These are phyloP conservation scores for Mycogone perniciosa DNA, from an alignment of 2,329 filamentous ascomycete genomes.

Conservation along the genomic window DNA sequence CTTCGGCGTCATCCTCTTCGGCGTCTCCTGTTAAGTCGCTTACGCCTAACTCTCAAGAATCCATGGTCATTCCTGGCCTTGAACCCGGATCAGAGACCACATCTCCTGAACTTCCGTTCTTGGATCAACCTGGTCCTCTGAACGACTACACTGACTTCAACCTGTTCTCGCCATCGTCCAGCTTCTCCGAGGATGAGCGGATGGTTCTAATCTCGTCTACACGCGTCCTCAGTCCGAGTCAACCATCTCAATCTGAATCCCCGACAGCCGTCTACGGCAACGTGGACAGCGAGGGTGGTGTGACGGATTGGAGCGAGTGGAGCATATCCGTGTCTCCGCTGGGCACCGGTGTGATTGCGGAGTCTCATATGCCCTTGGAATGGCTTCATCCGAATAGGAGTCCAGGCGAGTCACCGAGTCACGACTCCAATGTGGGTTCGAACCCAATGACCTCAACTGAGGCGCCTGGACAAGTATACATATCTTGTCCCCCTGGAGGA, in stretches of 20 bases:
- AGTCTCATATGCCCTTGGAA: neutral
- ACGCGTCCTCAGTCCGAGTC: slow-evolving; percentile 7
- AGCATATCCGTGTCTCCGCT: slow-evolving; percentile 1
- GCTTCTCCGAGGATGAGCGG: slow-evolving; percentile 43
- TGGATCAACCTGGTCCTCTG: slow-evolving; percentile 18
- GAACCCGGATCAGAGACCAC: slow-evolving; percentile 8
- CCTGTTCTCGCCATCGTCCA: slow-evolving; percentile 46
- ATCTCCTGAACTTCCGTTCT: slow-evolving; percentile 32
- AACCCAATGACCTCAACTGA: neutral
- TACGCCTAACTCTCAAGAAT: slow-evolving; percentile 22
- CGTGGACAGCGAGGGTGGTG: neutral
- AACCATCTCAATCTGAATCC: slow-evolving; percentile 1
- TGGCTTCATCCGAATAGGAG: slow-evolving; percentile 7
- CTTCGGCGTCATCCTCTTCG: slow-evolving; percentile 22
- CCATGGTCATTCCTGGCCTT: slow-evolving; percentile 3
- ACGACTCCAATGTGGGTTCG: neutral
- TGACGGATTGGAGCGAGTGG: slow-evolving; percentile 3
- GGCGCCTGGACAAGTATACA: slow-evolving; percentile 1
- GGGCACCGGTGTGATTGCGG: neutral
- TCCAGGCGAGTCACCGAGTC: neutral
- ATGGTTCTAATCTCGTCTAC: slow-evolving; percentile 25
- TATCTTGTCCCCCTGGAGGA: neutral
- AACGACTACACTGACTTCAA: slow-evolving; percentile 49
- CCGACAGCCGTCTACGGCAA: neutral
- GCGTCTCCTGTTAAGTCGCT: slow-evolving; percentile 21